Evolutionary conservation across 164 flowering plant genomes (phyloP).

Genomic region (Warburgia ugandensis): DNA sequence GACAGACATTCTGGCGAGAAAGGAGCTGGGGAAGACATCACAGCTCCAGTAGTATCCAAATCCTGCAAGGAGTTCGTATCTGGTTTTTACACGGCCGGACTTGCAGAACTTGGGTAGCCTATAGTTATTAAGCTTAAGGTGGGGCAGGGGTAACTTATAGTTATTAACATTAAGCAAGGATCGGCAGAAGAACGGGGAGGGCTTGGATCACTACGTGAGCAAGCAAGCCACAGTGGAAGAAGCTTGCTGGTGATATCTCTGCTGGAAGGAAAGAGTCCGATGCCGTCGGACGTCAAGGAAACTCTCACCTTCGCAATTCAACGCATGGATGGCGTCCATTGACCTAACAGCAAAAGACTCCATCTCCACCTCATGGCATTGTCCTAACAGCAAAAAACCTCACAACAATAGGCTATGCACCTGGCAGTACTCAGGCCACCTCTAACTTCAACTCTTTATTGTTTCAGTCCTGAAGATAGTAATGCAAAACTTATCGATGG

Average conservation of each 20-base stretch:
- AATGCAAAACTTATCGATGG: too few species aligned
- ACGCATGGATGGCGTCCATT: conserved; percentile 33
- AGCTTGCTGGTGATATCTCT: conserved; percentile 40
- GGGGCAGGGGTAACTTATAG: too few species aligned
- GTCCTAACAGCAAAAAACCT: conserved; percentile 2
- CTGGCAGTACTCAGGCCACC: not conserved
- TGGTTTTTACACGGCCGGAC: conserved; percentile 65
- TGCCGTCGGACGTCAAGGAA: conserved; percentile 46
- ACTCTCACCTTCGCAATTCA: conserved; percentile 30
- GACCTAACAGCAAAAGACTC: conserved; percentile 1
- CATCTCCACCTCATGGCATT: conserved; percentile 43
- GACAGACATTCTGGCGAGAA: conserved; percentile 16
- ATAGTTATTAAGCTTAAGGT: too few species aligned
- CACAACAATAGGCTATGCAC: not conserved
- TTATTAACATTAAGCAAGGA: conserved; percentile 46
- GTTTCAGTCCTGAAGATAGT: too few species aligned
- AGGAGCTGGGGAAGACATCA: conserved; percentile 19
- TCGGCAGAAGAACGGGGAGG: conserved; percentile 50
- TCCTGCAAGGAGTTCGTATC: conserved; percentile 34
- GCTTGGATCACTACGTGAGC: conserved; percentile 26
- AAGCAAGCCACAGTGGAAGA: conserved; percentile 23
- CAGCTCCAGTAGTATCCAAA: conserved; percentile 12
- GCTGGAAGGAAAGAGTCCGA: conserved; percentile 41
- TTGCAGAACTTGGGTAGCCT: conserved; percentile 38
- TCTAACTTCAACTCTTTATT: too few species aligned